These are phyloP conservation scores for Aspergillus sp. DNA, from an alignment of 2,329 filamentous ascomycete genomes.

Conservation along the genomic window DNA sequence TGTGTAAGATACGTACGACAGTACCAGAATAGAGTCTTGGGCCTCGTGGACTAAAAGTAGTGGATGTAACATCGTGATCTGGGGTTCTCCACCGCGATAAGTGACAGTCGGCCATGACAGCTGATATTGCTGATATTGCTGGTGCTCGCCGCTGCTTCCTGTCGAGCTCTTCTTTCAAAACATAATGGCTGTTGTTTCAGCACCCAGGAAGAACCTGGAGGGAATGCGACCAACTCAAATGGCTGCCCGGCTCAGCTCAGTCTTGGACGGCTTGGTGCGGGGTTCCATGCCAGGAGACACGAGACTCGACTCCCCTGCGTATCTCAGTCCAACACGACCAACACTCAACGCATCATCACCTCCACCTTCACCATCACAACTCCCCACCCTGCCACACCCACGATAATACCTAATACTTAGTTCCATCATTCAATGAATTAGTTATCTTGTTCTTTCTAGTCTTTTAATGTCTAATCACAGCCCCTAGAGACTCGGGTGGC, in stretches of 20 bases:
- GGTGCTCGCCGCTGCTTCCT: too few relatives aligned
- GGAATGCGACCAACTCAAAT: too few relatives aligned
- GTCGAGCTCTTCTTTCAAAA: too few relatives aligned
- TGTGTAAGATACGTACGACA: background rate
- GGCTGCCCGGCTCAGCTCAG: background rate
- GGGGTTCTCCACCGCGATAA: constrained; percentile 9
- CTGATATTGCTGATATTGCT: too few relatives aligned
- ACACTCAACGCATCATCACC: too few relatives aligned
- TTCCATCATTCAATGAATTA: background rate
- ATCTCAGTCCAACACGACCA: background rate
- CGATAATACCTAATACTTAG: background rate
- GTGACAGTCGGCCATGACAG: background rate
- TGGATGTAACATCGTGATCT: constrained; percentile 9
- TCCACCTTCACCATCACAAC: background rate
- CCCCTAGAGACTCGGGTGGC: background rate
- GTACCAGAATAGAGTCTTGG: background rate
- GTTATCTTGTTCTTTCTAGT: background rate
- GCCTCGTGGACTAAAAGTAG: background rate
- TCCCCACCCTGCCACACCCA: background rate
- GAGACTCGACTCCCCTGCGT: background rate
- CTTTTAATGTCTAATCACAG: background rate
- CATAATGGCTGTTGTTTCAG: too few relatives aligned
- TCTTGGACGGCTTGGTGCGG: background rate
- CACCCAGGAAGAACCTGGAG: too few relatives aligned
- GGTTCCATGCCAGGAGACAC: background rate